Evolutionary conservation across 208 protist species (phyloP).

Genomic region (Acanthamoeba triangularis): DNA sequence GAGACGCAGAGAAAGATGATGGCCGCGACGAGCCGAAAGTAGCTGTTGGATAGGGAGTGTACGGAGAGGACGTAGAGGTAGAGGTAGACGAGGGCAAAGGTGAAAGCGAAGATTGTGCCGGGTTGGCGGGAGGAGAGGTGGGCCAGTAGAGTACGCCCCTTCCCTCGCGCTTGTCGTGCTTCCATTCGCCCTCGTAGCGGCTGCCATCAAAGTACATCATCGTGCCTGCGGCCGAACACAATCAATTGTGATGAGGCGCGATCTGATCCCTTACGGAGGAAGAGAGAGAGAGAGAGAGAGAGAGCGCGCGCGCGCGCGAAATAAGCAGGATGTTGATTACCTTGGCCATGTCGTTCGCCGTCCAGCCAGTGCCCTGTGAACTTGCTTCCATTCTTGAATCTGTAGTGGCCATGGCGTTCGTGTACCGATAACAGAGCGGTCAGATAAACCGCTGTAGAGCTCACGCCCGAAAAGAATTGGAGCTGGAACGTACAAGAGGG

Average conservation of each 20-base stretch:
- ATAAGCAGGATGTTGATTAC: background rate
- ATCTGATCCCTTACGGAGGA: background rate
- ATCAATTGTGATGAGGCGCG: background rate
- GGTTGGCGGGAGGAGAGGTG: background rate
- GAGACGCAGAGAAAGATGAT: no score
- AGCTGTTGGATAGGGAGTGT: background rate
- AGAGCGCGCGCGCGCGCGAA: no score
- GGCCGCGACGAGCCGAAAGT: no score
- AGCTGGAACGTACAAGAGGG: constrained; percentile 12
- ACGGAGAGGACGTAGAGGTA: background rate
- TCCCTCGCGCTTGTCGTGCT: constrained; percentile 36
- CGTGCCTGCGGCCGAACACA: background rate
- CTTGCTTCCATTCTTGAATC: constrained; percentile 68
- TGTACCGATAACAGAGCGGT: background rate
- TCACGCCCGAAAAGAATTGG: background rate
- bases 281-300: no score
- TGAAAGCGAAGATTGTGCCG: no score
- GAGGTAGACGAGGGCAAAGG: background rate
- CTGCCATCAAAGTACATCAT: constrained; percentile 68
- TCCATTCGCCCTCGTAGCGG: constrained; percentile 64
- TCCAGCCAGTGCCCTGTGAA: constrained; percentile 40
- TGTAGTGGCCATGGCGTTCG: background rate
- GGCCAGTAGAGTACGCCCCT: constrained; percentile 32
- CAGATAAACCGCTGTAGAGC: background rate
- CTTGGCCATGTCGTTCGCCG: constrained; percentile 32